Base-by-base conservation (phyloP, 1,284 basidiomycete species). In the Meira nashicola region DNA sequence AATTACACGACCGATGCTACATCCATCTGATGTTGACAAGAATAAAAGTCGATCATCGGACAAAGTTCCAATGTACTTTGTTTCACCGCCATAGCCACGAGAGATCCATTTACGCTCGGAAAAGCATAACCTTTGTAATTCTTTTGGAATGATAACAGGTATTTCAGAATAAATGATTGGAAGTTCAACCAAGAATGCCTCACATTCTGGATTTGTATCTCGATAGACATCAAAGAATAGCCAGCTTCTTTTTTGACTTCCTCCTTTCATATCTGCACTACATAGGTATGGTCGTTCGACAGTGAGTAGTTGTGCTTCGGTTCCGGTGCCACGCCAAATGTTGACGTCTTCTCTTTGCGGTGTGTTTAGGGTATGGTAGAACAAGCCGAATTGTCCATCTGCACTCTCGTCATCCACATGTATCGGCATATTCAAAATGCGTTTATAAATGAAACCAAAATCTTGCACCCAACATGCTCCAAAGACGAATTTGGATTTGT, bases 121-220 rank as follows among this genome's bases (percentile, higher is more conserved):
- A 33, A 33, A 33, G 28, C 28, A 33, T 33, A 33, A 8, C 8
- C 8, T 33, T 8, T 33, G 28, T 8, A 33, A 33, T 4, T 33
- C 28, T 33, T 33, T 8, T 8, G 28, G 28, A 33, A 33, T 33
- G 28, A 33, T 33, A 8, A 33, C 28, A 33, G 28, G 28, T 8
- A 33, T 33, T 33, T 33, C 8, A 33, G 28, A 33, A 8, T 3
- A 33, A 4, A 33, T 33, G 3, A 4, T 8, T 33, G 28, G 28
- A 33, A 44, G 43, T 25, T 44, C 43, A 25, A 44, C 9, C 17
- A 44, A 25, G 43, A 44, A 44, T 44, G 43, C 23, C 43, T 44
- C 43, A 17, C 17, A 44, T 25, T 44, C 43, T 44, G 43, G 43
- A 25, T 44, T 44, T 25, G 43, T 44, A 9, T 25, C 9, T 4